Evolutionary conservation across 2,329 filamentous ascomycete species (phyloP).

Genomic region (Fusarium buxicola): DNA sequence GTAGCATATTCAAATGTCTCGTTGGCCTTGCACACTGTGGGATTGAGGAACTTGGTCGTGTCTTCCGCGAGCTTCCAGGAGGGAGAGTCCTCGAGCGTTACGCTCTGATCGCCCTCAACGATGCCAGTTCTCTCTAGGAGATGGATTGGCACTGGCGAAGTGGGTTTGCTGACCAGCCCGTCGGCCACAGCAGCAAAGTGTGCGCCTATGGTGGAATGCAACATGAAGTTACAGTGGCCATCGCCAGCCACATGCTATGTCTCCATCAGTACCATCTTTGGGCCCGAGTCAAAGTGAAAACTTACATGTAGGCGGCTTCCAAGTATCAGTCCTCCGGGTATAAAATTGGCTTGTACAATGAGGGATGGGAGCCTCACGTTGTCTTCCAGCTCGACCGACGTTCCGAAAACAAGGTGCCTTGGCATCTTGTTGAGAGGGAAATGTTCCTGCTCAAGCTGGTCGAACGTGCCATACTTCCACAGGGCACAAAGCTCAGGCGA

Average conservation of each 20-base stretch:
- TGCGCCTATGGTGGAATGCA: slow-evolving; percentile 10
- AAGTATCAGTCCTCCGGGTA: slow-evolving; percentile 11
- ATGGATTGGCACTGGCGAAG: slow-evolving; percentile 6
- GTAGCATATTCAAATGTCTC: slow-evolving; percentile 7
- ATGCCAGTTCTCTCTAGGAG: slow-evolving; percentile 6
- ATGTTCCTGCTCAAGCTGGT: slow-evolving; percentile 1
- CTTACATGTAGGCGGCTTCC: slow-evolving; percentile 18
- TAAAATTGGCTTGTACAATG: slow-evolving; percentile 15
- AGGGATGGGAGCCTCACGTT: neutral
- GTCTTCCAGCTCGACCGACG: slow-evolving; percentile 2
- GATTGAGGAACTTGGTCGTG: slow-evolving; percentile 6
- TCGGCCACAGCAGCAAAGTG: slow-evolving; percentile 10
- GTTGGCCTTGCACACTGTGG: neutral
- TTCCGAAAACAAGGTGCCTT: slow-evolving; percentile 13
- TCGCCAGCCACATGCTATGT: slow-evolving; percentile 21
- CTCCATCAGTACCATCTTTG: neutral
- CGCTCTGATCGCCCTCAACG: neutral
- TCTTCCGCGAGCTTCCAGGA: slow-evolving; percentile 18
- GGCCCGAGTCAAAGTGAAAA: neutral
- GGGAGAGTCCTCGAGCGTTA: neutral
- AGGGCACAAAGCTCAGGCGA: slow-evolving; percentile 1
- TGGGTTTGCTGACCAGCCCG: neutral
- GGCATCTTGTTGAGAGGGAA: slow-evolving; percentile 13
- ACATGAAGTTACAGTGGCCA: slow-evolving; percentile 16
- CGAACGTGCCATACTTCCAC: slow-evolving; percentile 11